Conservation (phyloP, 2,329 filamentous ascomycete genomes). For the Trichothecium roseum region DNA sequence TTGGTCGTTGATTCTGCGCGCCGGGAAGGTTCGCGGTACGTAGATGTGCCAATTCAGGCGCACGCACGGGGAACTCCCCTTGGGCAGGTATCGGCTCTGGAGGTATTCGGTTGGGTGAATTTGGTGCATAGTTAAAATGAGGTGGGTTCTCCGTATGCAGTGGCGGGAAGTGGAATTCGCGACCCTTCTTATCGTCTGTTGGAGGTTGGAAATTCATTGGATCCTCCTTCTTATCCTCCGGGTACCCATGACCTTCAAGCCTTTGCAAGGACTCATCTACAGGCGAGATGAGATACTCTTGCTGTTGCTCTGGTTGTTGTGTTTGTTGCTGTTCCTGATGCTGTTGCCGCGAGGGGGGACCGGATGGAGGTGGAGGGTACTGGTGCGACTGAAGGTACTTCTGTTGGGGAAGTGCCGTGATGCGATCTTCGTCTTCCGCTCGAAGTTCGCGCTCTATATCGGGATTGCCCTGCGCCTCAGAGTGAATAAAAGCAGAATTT, state of each 20-base stretch:
- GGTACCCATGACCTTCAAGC: conserved; percentile 37
- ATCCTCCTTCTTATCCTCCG: conserved; percentile 29
- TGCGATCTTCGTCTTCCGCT: conserved; percentile 72
- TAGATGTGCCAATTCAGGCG: conserved; percentile 48
- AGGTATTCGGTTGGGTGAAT: conserved; percentile 26
- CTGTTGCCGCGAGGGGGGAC: conserved; percentile 4
- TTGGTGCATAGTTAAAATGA: conserved; percentile 49
- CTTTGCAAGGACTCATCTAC: conserved; percentile 36
- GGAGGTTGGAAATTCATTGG: background rate
- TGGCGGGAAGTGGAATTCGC: conserved; percentile 49
- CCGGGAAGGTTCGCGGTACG: conserved; percentile 31
- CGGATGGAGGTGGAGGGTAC: conserved; percentile 7
- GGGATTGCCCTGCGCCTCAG: conserved; percentile 68
- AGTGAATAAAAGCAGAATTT: conserved; percentile 72
- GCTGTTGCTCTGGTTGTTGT: too few relatives aligned
- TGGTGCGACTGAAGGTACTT: conserved; percentile 50
- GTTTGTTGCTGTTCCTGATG: conserved; percentile 11
- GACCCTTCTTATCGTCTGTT: background rate
- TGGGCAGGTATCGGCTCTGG: conserved; percentile 9
- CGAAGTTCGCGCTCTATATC: conserved; percentile 73
- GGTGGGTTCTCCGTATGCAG: conserved; percentile 38
- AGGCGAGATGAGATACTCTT: conserved; percentile 1
- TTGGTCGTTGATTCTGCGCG: conserved; percentile 29
- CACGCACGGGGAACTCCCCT: conserved; percentile 21
- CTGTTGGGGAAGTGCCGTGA: conserved; percentile 67